A percentile compares a stretch with the other conserved stretches of the same genome.
These are phyloP conservation scores for Adansonia digitata DNA, from an alignment of 345 rosid genomes.

Conservation along the genomic window DNA sequence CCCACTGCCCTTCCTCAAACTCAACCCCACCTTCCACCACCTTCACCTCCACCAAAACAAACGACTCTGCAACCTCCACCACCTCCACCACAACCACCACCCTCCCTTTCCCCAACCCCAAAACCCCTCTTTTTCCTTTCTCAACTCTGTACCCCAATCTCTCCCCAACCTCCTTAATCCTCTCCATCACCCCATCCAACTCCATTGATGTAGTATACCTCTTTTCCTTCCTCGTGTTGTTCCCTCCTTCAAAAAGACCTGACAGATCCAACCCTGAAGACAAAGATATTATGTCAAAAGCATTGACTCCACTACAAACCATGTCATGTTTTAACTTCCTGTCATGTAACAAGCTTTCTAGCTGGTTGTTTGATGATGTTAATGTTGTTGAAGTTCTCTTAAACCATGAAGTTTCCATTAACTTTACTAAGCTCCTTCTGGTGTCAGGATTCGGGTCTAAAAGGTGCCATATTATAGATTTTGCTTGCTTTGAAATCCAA, in stretches of 20 bases:
- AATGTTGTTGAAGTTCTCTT: conserved; percentile 28
- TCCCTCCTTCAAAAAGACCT: conserved; percentile 43
- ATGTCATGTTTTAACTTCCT: conserved; percentile 18
- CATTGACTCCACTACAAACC: conserved; percentile 29
- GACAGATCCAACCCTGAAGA: conserved; percentile 73
- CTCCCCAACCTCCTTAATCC: conserved; percentile 51
- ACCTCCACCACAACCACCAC: conserved; percentile 45
- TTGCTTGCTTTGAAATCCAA: conserved; percentile 49
- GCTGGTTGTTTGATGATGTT: not conserved
- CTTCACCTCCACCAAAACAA: conserved; percentile 55
- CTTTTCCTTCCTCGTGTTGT: conserved; percentile 39
- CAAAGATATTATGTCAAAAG: conserved; percentile 70
- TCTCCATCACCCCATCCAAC: conserved; percentile 51
- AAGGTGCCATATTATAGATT: conserved; percentile 44
- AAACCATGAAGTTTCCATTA: conserved; percentile 55
- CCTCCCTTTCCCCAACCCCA: conserved; percentile 61
- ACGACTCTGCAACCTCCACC: conserved; percentile 39
- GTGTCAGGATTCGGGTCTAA: conserved; percentile 75
- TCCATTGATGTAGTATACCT: conserved; percentile 51
- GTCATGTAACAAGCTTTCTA: conserved; percentile 11
- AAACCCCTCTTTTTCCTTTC: conserved; percentile 45
- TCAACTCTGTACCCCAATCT: conserved; percentile 61
- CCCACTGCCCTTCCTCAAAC: conserved; percentile 60
- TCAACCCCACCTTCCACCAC: conserved; percentile 41
- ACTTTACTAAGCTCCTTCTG: conserved; percentile 52